Evolutionary conservation across 1,284 basidiomycete species (phyloP).

Genomic region (Boletus sp.): DNA sequence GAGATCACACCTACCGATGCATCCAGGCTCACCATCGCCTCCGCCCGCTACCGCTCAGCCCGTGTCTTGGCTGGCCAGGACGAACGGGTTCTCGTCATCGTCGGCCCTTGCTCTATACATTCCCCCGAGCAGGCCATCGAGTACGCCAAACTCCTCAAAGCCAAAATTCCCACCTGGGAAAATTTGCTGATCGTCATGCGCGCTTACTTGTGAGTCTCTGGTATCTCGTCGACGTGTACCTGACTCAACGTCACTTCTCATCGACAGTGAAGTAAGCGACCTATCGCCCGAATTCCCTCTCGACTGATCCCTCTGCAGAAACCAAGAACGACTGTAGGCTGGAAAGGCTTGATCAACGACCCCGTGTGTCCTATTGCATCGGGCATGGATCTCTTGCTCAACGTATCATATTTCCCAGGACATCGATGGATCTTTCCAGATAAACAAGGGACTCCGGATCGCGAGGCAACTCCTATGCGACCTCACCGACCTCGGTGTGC

Average conservation of each 20-base stretch:
- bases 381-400: neutral
- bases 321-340: slow-evolving; percentile 84
- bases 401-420: slow-evolving; percentile 36
- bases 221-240: slow-evolving; percentile 2
- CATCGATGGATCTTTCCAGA: slow-evolving; percentile 91
- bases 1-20: slow-evolving; percentile 64
- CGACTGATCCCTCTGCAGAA: slow-evolving; percentile 43
- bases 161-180: slow-evolving; percentile 63
- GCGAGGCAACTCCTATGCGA: slow-evolving; percentile 89
- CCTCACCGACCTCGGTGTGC: slow-evolving; percentile 83
- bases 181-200: slow-evolving; percentile 94
- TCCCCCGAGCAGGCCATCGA: slow-evolving; percentile 84
- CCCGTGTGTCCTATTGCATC: slow-evolving; percentile 39
- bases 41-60: slow-evolving; percentile 75
- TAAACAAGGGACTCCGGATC: slow-evolving; percentile 91
- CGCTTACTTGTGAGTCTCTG: slow-evolving; percentile 80
- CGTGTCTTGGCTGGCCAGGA: slow-evolving; percentile 80
- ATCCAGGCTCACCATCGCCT: slow-evolving; percentile 69
- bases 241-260: neutral
- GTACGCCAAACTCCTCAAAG: slow-evolving; percentile 78
- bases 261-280: slow-evolving; percentile 46
- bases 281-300: neutral
- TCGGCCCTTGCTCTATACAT: slow-evolving; percentile 97
- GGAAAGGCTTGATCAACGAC: slow-evolving; percentile 89
- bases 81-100: slow-evolving; percentile 83